A percentile compares a stretch with the other conserved stretches of the same genome.
These are phyloP conservation scores for Aspergillus sp. DNA, from an alignment of 2,329 filamentous ascomycete genomes.

Conservation along the genomic window DNA sequence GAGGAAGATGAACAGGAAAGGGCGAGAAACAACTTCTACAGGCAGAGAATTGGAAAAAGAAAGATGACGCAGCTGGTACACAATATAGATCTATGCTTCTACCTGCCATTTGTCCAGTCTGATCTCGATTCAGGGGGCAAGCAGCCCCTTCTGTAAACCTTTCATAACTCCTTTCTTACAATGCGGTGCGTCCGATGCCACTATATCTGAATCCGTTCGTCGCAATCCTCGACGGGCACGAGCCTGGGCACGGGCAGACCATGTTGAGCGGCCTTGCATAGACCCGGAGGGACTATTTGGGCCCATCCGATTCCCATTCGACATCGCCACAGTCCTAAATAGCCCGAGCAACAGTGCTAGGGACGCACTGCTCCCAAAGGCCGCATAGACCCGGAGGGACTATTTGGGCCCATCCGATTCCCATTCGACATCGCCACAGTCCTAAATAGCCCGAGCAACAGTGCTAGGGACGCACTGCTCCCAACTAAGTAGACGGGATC, in stretches of 20 bases:
- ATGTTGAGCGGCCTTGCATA: neutral
- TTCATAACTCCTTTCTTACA: conserved; percentile 6
- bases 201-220: neutral
- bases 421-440: neutral
- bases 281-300: neutral
- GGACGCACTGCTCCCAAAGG: too few relatives aligned
- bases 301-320: neutral
- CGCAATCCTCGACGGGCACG: neutral
- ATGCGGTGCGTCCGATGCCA: neutral
- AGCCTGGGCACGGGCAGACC: neutral
- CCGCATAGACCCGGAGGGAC: neutral
- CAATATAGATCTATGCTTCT: conserved; percentile 6
- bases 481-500: neutral
- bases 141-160: neutral
- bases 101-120: neutral
- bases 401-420: neutral
- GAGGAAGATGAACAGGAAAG: neutral
- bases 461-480: conserved; percentile 2
- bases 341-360: too few relatives aligned
- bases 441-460: conserved; percentile 1
- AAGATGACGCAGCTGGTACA: neutral
- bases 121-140: neutral
- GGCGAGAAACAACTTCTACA: neutral
- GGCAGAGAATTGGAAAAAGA: conserved; percentile 4
- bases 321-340: neutral